Evolutionary conservation across 1,284 basidiomycete genomes (phyloP).

Genomic region (Cryptococcus sp.): DNA sequence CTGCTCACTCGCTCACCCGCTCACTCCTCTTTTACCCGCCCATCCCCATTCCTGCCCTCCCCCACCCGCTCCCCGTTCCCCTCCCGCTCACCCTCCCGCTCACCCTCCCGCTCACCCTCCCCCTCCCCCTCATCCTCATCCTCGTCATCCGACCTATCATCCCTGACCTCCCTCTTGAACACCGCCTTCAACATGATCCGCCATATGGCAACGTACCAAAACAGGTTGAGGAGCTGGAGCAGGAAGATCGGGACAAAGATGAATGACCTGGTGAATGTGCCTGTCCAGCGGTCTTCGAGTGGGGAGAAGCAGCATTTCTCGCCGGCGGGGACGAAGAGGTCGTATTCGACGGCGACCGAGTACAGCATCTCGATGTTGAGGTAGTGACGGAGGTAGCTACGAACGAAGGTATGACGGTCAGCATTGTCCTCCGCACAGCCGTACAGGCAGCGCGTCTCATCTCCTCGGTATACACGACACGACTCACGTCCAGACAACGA

Average conservation of each 20-base stretch:
- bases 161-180: conserved; percentile 39
- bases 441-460: too few species aligned
- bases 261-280: conserved; percentile 74
- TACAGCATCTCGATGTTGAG: conserved; percentile 82
- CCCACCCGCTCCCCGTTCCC: conserved; percentile 55
- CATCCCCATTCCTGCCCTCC: too few species aligned
- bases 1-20: too few species aligned
- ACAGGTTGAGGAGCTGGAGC: conserved; percentile 78
- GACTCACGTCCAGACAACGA: conserved; percentile 76
- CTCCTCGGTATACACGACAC: too few species aligned
- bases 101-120: conserved; percentile 55
- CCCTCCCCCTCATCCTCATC: conserved; percentile 40
- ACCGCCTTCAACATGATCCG: conserved; percentile 61
- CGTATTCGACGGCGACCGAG: conserved; percentile 79
- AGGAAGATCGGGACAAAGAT: conserved; percentile 71
- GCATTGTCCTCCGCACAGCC: too few species aligned
- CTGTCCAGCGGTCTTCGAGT: conserved; percentile 66
- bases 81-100: conserved; percentile 16
- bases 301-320: conserved; percentile 55
- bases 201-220: conserved; percentile 82
- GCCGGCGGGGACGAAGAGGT: conserved; percentile 59
- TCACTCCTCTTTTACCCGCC: too few species aligned
- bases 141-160: conserved; percentile 54
- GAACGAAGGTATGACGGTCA: too few species aligned
- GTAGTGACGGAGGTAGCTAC: conserved; percentile 92